These are phyloP conservation scores for Ballota nigra DNA, from an alignment of 257 asterid genomes.

Conservation along the genomic window DNA sequence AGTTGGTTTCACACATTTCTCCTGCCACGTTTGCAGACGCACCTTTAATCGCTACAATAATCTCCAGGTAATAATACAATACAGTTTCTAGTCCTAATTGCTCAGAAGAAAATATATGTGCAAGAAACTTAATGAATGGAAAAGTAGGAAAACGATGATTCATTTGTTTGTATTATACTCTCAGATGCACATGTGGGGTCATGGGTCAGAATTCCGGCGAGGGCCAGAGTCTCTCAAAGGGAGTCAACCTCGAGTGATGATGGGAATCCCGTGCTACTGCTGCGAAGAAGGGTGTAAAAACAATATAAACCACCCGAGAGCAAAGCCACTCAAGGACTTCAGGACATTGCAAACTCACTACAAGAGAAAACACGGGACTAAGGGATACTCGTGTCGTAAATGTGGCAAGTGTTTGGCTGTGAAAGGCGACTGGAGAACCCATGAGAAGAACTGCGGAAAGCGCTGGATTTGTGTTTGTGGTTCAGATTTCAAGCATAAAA, in stretches of 20 bases:
- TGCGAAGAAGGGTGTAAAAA: slow-evolving; percentile 70
- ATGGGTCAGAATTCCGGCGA: slow-evolving; percentile 60
- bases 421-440: slow-evolving; percentile 82
- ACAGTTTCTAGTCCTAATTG: background rate
- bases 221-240: slow-evolving; percentile 72
- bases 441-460: slow-evolving; percentile 80
- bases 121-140: background rate
- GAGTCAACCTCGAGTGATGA: slow-evolving; percentile 42
- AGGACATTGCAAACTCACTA: slow-evolving; percentile 66
- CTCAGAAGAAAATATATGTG: no score
- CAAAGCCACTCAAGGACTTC: slow-evolving; percentile 60
- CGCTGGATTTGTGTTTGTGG: slow-evolving; percentile 77
- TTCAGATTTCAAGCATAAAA: slow-evolving; percentile 76
- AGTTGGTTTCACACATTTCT: slow-evolving; percentile 69
- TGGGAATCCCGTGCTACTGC: slow-evolving; percentile 67
- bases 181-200: slow-evolving; percentile 89
- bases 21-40: slow-evolving; percentile 69
- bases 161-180: background rate
- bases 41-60: slow-evolving; percentile 77
- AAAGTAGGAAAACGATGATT: background rate
- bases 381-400: slow-evolving; percentile 49
- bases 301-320: slow-evolving; percentile 51
- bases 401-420: slow-evolving; percentile 72
- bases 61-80: slow-evolving; percentile 54
- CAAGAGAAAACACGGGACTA: slow-evolving; percentile 64